A percentile compares a stretch with the other conserved stretches of the same genome.
phyloP scores from a whole-genome alignment of 805 yeast species.

The Ogataea kodamae region DNA sequence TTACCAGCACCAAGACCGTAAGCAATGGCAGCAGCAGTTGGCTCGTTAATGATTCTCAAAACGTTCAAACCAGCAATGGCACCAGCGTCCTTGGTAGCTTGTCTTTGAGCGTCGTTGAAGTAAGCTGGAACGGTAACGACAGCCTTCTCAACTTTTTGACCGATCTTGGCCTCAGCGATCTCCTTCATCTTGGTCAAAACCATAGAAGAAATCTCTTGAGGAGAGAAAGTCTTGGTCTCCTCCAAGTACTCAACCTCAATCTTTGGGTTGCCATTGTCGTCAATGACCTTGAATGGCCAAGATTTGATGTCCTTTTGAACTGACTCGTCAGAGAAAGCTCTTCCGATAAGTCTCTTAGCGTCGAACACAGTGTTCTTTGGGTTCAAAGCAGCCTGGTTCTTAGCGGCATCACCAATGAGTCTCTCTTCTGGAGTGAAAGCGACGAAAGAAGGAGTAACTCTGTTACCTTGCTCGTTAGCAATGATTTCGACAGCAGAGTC shows the following conservation, averaged over 20 bases:
- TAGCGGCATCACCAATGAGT: constrained; percentile 94
- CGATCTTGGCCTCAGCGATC: constrained; percentile 58
- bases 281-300: constrained; percentile 86
- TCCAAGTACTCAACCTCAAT: constrained; percentile 93
- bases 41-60: constrained; percentile 74
- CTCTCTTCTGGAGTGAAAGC: constrained; percentile 93
- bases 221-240: constrained; percentile 85
- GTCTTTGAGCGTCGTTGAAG: constrained; percentile 78
- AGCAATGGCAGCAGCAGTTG: constrained; percentile 83
- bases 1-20: constrained; percentile 61
- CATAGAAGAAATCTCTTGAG: constrained; percentile 95
- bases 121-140: constrained; percentile 85
- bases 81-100: constrained; percentile 81
- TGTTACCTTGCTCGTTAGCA: constrained; percentile 97
- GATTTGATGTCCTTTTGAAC: constrained; percentile 83
- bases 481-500: constrained; percentile 74
- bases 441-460: constrained; percentile 95
- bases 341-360: constrained; percentile 91
- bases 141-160: constrained; percentile 57
- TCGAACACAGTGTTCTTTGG: constrained; percentile 88
- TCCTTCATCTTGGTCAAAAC: constrained; percentile 63
- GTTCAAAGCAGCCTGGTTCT: constrained; percentile 95
- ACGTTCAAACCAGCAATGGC: constrained; percentile 71
- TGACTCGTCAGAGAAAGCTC: constrained; percentile 78
- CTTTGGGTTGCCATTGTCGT: constrained; percentile 81